Base-by-base conservation (phyloP, 192 early-diverging fungal species). In the Coemansia sp. region DNA sequence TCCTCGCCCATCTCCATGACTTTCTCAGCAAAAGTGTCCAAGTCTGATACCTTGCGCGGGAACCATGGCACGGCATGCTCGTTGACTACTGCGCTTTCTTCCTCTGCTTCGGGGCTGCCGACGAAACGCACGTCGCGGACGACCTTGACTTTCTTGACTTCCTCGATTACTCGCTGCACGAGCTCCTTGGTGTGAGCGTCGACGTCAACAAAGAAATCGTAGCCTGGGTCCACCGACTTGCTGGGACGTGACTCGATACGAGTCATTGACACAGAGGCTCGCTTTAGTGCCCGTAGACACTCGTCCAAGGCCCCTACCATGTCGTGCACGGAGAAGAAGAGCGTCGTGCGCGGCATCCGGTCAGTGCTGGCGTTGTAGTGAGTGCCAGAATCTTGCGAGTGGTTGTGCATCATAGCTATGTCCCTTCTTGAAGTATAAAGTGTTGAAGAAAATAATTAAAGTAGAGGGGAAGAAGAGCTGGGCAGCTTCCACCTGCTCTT, bases 131-230 rank as follows among this genome's bases (percentile, higher is more conserved):
- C 90, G 68, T 93, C 89, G 67, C 90, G 88, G 47, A 91, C 90
- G 54, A 93, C 70, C 18, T 77, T 63, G 66, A 80, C 75, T 4
- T 46, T 72, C 67, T 88, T 86, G 63, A 98, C 83, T 24, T 84
- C 83, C 51, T 89, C 85, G 31, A 91, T 80, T 2, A 91, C 89
- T 18, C 73, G 47, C 34, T 84, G 65, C 36, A 96, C 87, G 54
- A 93, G 86, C 41, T 87, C 80, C 65, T 82, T 77, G 77, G 81
- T 76, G 40, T 71, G 65, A 2, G 94, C 91, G 51, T 89, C 85
- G 63, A 98, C 95, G 76, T 98, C 97, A 49, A 98, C 88, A 79
- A 91, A 97, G 82, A 98, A 96, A 76, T 98, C 94, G 76, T 98
- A 98, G 52, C 92, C 86, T 54, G 90, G 92, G 27, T 90, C 90